A percentile compares a stretch with the other conserved stretches of the same genome.
phyloP scores from a whole-genome alignment of 2,329 filamentous ascomycete species.

The Lizonia empirigonia region DNA sequence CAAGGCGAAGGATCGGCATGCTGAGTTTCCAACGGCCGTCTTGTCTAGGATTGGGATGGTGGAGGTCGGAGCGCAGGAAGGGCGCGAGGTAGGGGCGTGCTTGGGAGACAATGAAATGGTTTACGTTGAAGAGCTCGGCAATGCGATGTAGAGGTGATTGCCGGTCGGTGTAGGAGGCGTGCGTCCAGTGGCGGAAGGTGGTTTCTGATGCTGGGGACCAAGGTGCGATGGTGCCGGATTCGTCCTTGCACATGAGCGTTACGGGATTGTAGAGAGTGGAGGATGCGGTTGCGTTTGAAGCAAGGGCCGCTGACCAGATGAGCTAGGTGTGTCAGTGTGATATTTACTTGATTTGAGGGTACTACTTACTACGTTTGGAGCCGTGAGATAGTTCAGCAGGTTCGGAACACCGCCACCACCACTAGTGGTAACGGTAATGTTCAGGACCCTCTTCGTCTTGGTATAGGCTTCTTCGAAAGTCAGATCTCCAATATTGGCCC shows the following conservation, averaged over 20 bases:
- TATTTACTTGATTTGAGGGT: not conserved
- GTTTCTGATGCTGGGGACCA: constrained; percentile 69
- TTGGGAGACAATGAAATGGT: constrained; percentile 94
- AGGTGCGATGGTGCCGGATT: constrained; percentile 71
- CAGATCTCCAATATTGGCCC: constrained; percentile 82
- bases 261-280: constrained; percentile 69
- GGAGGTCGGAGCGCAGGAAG: constrained; percentile 80
- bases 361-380: constrained; percentile 81
- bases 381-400: constrained; percentile 88
- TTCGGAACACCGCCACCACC: constrained; percentile 78
- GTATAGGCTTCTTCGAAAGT: constrained; percentile 94
- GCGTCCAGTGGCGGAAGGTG: constrained; percentile 71
- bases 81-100: constrained; percentile 88
- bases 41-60: constrained; percentile 69
- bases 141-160: constrained; percentile 73
- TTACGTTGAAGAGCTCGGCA: constrained; percentile 86
- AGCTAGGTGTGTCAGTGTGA: constrained; percentile 56
- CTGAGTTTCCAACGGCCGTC: constrained; percentile 63
- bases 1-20: constrained; percentile 64
- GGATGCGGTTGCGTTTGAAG: constrained; percentile 73
- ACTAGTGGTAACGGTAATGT: constrained; percentile 85
- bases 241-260: constrained; percentile 78
- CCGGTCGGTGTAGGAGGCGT: constrained; percentile 67
- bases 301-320: constrained; percentile 79
- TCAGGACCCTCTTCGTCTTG: constrained; percentile 82